Evolutionary conservation across 2,329 filamentous ascomycete genomes (phyloP).

Genomic region (Torrubiellomyces zombiae): DNA sequence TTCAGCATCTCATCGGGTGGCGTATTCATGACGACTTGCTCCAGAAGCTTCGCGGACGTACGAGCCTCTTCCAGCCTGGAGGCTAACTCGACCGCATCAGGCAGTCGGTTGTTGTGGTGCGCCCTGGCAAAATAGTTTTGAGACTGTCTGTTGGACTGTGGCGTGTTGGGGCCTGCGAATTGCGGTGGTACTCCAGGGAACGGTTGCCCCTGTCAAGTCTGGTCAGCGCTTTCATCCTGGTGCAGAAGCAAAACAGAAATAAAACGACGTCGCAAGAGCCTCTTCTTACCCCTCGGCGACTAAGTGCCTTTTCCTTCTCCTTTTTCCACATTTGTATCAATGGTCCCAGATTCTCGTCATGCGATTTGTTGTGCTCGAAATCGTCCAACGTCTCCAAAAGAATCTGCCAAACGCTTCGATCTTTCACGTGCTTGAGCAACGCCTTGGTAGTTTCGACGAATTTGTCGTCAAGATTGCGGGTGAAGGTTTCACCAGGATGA

Average conservation of each 20-base stretch:
- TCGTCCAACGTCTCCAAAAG: conserved; percentile 72
- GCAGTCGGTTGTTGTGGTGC: conserved; percentile 33
- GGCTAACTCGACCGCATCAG: conserved; percentile 59
- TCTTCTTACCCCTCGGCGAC: conserved; percentile 31
- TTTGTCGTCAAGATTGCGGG: conserved; percentile 73
- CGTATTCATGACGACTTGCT: conserved; percentile 80
- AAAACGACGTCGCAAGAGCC: too few species aligned
- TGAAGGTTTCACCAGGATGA: conserved; percentile 82
- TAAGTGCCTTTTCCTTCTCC: conserved; percentile 54
- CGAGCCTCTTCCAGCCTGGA: conserved; percentile 77
- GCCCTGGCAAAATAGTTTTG: conserved; percentile 42
- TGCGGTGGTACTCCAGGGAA: conserved; percentile 7
- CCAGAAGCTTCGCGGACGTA: conserved; percentile 80
- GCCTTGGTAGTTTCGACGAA: conserved; percentile 65
- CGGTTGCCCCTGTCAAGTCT: conserved; percentile 7
- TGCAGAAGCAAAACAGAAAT: too few species aligned
- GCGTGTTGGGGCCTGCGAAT: conserved; percentile 2
- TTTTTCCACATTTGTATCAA: conserved; percentile 78
- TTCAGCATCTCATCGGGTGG: conserved; percentile 55
- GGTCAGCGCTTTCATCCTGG: too few species aligned
- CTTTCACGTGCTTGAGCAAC: conserved; percentile 52
- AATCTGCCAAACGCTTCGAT: conserved; percentile 68
- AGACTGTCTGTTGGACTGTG: conserved; percentile 18
- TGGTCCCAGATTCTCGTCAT: conserved; percentile 56
- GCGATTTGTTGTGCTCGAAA: conserved; percentile 53